Evolutionary conservation across 108 stramenopile species (phyloP).

Genomic region (Cyclotella distinguenda): DNA sequence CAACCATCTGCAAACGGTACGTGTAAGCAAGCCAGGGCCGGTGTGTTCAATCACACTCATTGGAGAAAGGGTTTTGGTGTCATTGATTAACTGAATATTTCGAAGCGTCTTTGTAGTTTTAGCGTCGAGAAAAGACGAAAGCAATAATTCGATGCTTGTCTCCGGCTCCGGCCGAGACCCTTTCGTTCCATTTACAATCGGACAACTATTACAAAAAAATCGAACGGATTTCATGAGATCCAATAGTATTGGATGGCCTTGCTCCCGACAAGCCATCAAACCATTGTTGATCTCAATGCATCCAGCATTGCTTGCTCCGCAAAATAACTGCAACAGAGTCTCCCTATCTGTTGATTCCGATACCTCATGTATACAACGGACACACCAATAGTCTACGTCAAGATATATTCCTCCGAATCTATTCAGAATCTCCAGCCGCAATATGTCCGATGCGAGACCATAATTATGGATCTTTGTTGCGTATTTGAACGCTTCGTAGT

Average conservation of each 20-base stretch:
- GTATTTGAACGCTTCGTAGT: slow-evolving; percentile 24
- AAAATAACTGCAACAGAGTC: slow-evolving; percentile 35
- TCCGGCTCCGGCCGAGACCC: neutral
- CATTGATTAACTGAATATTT: neutral
- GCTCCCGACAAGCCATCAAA: slow-evolving; percentile 27
- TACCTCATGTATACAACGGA: slow-evolving; percentile 31
- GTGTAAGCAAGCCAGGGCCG: slow-evolving; percentile 49
- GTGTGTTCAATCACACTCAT: slow-evolving; percentile 41
- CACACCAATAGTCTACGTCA: slow-evolving; percentile 49
- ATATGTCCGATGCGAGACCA: slow-evolving; percentile 47
- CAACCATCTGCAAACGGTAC: slow-evolving; percentile 30
- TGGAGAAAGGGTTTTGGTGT: slow-evolving; percentile 1
- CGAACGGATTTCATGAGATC: slow-evolving; percentile 37
- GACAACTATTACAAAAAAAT: slow-evolving; percentile 3
- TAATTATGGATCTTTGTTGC: slow-evolving; percentile 36
- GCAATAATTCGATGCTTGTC: slow-evolving; percentile 10
- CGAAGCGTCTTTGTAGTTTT: slow-evolving; percentile 1
- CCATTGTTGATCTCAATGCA: slow-evolving; percentile 53
- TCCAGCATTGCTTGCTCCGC: slow-evolving; percentile 49
- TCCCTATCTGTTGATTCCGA: neutral
- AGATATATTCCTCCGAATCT: slow-evolving; percentile 46
- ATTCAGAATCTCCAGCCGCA: slow-evolving; percentile 42
- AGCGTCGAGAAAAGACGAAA: slow-evolving; percentile 29
- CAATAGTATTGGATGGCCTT: slow-evolving; percentile 36
- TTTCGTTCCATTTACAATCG: neutral